Evolutionary conservation across 148 eudicot genomes (phyloP).

Genomic region (Agrostemma githago): DNA sequence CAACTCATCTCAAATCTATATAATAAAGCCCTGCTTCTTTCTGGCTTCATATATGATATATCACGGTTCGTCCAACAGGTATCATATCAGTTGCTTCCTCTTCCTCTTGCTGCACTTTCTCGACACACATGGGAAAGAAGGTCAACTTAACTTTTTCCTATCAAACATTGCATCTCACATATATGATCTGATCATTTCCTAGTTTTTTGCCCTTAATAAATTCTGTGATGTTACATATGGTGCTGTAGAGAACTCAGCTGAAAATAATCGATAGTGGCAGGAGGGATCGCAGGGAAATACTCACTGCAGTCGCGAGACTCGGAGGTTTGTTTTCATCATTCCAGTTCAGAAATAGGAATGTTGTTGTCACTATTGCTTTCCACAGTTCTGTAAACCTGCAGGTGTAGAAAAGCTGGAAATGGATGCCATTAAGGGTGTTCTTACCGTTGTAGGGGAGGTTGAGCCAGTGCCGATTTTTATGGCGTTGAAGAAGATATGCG

Average conservation of each 20-base stretch:
- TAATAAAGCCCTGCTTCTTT: not conserved
- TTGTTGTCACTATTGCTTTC: not conserved
- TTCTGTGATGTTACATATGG: not conserved
- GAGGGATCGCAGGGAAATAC: constrained; percentile 18
- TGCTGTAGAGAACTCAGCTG: constrained; percentile 26
- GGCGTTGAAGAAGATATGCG: constrained; percentile 35
- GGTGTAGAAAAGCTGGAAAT: constrained; percentile 31
- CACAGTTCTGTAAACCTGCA: not conserved
- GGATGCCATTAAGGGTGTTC: constrained; percentile 19
- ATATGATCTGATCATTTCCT: not conserved
- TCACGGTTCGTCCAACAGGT: no score
- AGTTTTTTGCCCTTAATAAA: not conserved
- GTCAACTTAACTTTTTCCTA: not conserved
- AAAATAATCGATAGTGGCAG: constrained; percentile 20
- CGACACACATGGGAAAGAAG: constrained; percentile 26
- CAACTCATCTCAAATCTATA: not conserved
- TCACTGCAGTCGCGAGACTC: constrained; percentile 25
- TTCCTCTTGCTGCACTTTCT: not conserved
- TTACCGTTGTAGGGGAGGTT: constrained; percentile 38
- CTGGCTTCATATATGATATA: not conserved
- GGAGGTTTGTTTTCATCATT: constrained; percentile 15
- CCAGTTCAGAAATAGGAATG: not conserved
- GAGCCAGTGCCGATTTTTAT: constrained; percentile 36
- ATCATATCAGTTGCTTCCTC: not conserved
- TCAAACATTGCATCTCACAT: not conserved